Evolutionary conservation across 192 early-diverging fungal genomes (phyloP), one percentile per base, ranked within the genome.

Genomic region (Coemansia reversa): DNA sequence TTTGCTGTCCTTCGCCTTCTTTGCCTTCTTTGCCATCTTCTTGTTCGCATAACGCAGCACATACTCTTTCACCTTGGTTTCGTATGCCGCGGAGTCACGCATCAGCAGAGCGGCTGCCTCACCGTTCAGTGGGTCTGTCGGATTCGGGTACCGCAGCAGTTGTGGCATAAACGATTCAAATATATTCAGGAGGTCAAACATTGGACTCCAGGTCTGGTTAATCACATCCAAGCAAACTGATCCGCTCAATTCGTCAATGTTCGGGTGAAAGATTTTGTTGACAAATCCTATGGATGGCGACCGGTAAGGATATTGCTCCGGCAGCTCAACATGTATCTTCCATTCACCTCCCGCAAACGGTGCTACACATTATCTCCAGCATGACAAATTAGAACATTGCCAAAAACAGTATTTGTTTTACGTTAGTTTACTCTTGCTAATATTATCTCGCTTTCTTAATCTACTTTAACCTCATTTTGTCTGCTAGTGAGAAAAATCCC

Each of bases 131-230:
- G 97, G 97, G 72, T 99, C 97, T 6, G 94, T 96, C n/a, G 97
- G 96, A 68, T 99, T 99, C 45, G 97, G 97, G 72, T 99, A 99
- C 47, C 94, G 86, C 59, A 99, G 79, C 51, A 99, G 84, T 79
- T 99, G 97, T 28, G 97, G 97, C 60, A 99, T 82, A 69, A 99
- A 99, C 11, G 94, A 91, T 69, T 97, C 97, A 71, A 99, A 97
- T 63, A 99, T 99, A 74, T 99, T 99, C 69, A 97, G 89, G 93
- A 99, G 92, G 60, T 99, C 96, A 85, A 97, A 99, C 96, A 99
- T 98, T 55, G 97, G 97, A 62, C 91, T 93, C 97, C 97, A 99
- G 9, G 96, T 97, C 73, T 99, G 97, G 79, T 99, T 99, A 78
- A 99, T 99, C 20, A 99, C 97, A 77, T 99, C 97, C 67, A 99